Base-by-base conservation (phyloP, 345 rosid species). In the Erysimum cheiranthoides region DNA sequence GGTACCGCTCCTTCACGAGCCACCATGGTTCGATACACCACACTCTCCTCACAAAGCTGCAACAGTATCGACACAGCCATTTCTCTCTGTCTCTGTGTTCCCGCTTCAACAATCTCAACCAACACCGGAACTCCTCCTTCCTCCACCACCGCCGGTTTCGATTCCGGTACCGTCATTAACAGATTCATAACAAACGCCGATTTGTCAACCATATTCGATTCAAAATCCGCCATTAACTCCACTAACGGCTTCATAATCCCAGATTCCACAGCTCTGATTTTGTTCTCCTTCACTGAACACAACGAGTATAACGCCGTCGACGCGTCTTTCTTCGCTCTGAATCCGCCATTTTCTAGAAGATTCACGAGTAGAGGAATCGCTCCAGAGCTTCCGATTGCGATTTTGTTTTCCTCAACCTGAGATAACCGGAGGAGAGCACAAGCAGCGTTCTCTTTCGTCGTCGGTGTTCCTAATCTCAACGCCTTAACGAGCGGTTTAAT, bases 1-100 rank as follows among this genome's bases (percentile, higher is more conserved):
- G 99, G 97, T 40, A 95, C 87, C 27, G 93, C 96, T 54, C 97
- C 99, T 84, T 95, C 99, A 34, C 97, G 96, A 30, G 86, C 84
- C 79, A 95, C 96, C 97, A 88, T 70, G 10, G 89, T 82, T 40
- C 97, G 83, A 79, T 85, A 81, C 35, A 79, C 78, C 31, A 79
- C 80, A 69, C 81, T 90, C 6, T 86, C 93, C 21, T 95, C 96
- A 73, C 99, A 92, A 0, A 95, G 56, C 80, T 82, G 85, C 32
- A 92, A 62, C 58, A 95, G 75, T 5, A 92, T 84, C 40, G 84
- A 84, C 8, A 80, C 91, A 50, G 86, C 87, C 46, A 88, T 85
- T 83, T 95, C 97, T 82, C 87, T 95, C 79, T 92, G 99, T 68
- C 96, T 78, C 71, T 85, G 93, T 0, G 97, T 82, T 16, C 99